These are phyloP conservation scores for Pneumocystis wakefieldiae DNA, from an alignment of 1,139 yeast species.

Conservation along the genomic window DNA sequence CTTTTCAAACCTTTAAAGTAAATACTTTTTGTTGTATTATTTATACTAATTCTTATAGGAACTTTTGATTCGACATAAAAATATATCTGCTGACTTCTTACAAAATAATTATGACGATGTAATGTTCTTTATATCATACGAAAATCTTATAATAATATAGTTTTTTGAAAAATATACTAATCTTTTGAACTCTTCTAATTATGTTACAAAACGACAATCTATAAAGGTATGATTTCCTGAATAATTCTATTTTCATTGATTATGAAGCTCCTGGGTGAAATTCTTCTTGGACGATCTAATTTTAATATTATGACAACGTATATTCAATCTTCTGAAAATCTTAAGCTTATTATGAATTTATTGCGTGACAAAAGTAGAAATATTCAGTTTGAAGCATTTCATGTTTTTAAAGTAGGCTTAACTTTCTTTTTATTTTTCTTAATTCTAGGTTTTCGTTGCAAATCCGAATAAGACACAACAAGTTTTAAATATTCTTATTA, in stretches of 20 bases:
- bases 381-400: slow-evolving; percentile 79
- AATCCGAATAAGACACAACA: slow-evolving; percentile 80
- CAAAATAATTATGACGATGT: not conserved
- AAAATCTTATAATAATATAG: slow-evolving; percentile 18
- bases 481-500: slow-evolving; percentile 62
- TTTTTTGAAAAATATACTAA: slow-evolving; percentile 52
- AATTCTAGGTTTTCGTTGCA: slow-evolving; percentile 47
- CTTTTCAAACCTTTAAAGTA: slow-evolving; percentile 44
- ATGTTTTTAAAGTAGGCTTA: slow-evolving; percentile 56
- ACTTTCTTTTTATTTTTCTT: not conserved
- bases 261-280: slow-evolving; percentile 40
- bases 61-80: slow-evolving; percentile 53
- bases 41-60: slow-evolving; percentile 33
- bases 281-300: slow-evolving; percentile 63
- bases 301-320: slow-evolving; percentile 59
- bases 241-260: not conserved
- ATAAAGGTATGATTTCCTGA: slow-evolving; percentile 30
- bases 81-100: slow-evolving; percentile 33
- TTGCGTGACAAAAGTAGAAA: slow-evolving; percentile 81
- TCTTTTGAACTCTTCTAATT: slow-evolving; percentile 60
- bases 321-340: slow-evolving; percentile 64
- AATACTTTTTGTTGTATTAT: not conserved
- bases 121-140: slow-evolving; percentile 7
- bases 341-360: slow-evolving; percentile 72
- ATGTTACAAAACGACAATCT: slow-evolving; percentile 85